phyloP scores from a whole-genome alignment of 225 moss, liverwort and hornwort genomes.

The Polytrichum formosum region DNA sequence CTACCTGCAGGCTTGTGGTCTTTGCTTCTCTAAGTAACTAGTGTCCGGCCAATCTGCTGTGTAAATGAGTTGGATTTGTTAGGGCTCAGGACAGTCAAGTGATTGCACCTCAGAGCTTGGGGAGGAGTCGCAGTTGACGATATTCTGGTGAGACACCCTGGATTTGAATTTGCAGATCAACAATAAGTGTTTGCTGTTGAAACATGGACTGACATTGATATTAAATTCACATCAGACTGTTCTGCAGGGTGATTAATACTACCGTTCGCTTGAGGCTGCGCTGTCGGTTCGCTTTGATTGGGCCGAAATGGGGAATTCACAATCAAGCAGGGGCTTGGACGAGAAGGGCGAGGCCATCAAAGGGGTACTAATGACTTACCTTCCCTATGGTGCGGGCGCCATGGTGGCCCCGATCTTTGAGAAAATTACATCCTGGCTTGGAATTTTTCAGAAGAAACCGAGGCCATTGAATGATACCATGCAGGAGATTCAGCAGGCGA shows the following conservation, averaged over 20 bases:
- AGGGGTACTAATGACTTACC: not conserved
- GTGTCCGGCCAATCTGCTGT: not conserved
- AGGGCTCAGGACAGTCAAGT: no score
- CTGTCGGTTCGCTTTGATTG: not conserved
- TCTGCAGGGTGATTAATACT: conserved; percentile 4
- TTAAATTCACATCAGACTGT: not conserved
- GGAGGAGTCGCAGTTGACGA: not conserved
- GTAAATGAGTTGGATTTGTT: not conserved
- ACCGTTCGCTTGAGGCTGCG: not conserved
- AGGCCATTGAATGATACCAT: conserved; percentile 6
- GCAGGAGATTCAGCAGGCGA: not conserved
- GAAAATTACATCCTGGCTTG: not conserved
- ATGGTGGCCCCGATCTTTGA: conserved; percentile 1
- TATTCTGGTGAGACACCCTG: not conserved
- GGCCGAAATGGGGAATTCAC: conserved; percentile 1
- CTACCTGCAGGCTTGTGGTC: not conserved
- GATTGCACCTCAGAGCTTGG: not conserved
- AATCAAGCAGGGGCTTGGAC: not conserved
- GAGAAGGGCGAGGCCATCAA: conserved; percentile 1
- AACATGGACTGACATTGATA: not conserved
- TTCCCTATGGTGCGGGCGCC: not conserved
- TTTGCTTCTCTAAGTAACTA: not conserved
- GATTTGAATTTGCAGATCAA: not conserved
- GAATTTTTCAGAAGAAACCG: not conserved
- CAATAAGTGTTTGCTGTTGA: not conserved